These are phyloP conservation scores for Kwoniella heveanensis DNA, from an alignment of 768 basidiomycete genomes.

Conservation along the genomic window DNA sequence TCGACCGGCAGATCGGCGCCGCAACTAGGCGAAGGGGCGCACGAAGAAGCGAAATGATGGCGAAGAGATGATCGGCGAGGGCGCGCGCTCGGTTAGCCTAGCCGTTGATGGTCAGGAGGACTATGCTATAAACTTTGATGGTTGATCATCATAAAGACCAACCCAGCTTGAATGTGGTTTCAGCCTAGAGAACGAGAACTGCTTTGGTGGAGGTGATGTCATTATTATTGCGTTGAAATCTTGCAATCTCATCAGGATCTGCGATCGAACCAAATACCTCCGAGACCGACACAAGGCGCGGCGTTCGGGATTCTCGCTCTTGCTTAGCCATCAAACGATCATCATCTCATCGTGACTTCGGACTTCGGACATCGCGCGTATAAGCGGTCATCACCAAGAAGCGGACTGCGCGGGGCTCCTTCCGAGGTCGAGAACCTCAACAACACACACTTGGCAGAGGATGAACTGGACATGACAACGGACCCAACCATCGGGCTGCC, in stretches of 20 bases:
- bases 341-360: neutral
- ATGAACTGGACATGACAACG: too few species aligned
- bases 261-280: neutral
- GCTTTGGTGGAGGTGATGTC: neutral
- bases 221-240: too few species aligned
- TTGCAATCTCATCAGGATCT: neutral
- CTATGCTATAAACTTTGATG: too few species aligned
- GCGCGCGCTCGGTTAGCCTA: neutral
- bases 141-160: too few species aligned
- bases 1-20: slow-evolving; percentile 11
- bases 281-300: too few species aligned
- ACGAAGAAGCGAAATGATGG: slow-evolving; percentile 7
- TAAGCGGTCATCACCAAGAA: neutral
- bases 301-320: too few species aligned
- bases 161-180: neutral
- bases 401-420: neutral
- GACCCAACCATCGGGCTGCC: too few species aligned
- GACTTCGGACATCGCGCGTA: neutral
- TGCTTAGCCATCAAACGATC: too few species aligned
- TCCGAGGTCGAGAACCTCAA: too few species aligned
- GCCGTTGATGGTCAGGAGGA: neutral
- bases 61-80: neutral
- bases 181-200: neutral
- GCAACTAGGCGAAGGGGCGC: neutral
- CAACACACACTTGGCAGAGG: too few species aligned